These are phyloP conservation scores for Calonectria pauciramosa DNA, from an alignment of 2,329 filamentous ascomycete species.

Conservation along the genomic window DNA sequence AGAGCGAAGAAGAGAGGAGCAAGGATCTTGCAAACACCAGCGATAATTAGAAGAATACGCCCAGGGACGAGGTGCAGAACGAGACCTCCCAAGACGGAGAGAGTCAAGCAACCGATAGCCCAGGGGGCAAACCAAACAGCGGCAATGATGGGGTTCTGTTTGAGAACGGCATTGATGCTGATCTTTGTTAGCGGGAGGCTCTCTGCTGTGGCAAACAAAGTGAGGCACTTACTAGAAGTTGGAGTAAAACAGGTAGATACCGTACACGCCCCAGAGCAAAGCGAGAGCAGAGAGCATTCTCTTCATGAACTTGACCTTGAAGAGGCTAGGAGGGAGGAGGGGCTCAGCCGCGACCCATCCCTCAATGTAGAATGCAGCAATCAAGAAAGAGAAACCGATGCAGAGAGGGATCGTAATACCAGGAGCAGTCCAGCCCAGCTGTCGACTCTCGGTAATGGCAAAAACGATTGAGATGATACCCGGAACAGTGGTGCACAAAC, in stretches of 20 bases:
- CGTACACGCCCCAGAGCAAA: constrained; percentile 65
- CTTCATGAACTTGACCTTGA: constrained; percentile 72
- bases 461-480: constrained; percentile 77
- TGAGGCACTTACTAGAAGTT: constrained; percentile 69
- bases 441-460: constrained; percentile 75
- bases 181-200: constrained; percentile 20
- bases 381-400: constrained; percentile 67
- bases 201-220: background rate
- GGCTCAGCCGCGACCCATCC: constrained; percentile 72
- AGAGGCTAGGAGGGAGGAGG: constrained; percentile 74
- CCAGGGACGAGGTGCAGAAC: constrained; percentile 69
- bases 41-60: constrained; percentile 64
- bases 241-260: constrained; percentile 72
- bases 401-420: constrained; percentile 73
- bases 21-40: constrained; percentile 64
- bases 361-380: constrained; percentile 72
- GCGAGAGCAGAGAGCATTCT: constrained; percentile 67
- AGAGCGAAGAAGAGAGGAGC: constrained; percentile 68
- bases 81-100: constrained; percentile 65
- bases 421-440: constrained; percentile 73
- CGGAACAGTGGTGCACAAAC: constrained; percentile 65
- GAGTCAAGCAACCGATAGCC: constrained; percentile 69
- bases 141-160: constrained; percentile 63
- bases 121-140: constrained; percentile 72
- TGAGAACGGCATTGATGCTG: constrained; percentile 66